phyloP scores from a whole-genome alignment of 2,329 filamentous ascomycete genomes.

The Reticulascus tulasneorum region DNA sequence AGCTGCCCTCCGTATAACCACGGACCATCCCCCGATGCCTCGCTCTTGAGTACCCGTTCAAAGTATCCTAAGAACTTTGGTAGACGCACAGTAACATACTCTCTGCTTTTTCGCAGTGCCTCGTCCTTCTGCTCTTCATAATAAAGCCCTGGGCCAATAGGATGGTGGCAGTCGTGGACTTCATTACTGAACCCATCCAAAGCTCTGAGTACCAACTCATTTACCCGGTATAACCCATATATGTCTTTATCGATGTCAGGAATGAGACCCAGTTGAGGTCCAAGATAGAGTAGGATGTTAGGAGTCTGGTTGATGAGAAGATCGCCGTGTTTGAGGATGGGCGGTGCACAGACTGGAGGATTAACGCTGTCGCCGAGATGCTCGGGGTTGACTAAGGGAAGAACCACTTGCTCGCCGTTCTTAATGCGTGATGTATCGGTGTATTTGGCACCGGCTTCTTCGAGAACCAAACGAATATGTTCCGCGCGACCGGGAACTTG shows the following conservation, averaged over 20 bases:
- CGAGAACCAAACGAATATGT: constrained; percentile 67
- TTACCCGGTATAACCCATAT: constrained; percentile 52
- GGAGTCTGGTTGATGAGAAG: constrained; percentile 65
- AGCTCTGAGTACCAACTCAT: constrained; percentile 63
- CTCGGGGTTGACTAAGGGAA: constrained; percentile 39
- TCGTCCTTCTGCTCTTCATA: constrained; percentile 76
- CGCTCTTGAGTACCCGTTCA: constrained; percentile 58
- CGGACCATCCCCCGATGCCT: constrained; percentile 52
- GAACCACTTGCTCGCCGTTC: constrained; percentile 48
- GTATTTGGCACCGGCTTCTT: constrained; percentile 63
- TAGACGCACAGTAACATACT: constrained; percentile 58
- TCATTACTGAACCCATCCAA: constrained; percentile 69
- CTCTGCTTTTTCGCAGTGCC: constrained; percentile 49
- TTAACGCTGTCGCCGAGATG: constrained; percentile 51
- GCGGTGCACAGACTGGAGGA: constrained; percentile 63
- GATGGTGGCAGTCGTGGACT: constrained; percentile 73
- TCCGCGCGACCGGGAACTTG: constrained; percentile 78
- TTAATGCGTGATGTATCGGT: constrained; percentile 49
- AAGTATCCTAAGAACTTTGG: constrained; percentile 73
- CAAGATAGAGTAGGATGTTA: constrained; percentile 70
- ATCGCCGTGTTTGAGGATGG: constrained; percentile 59
- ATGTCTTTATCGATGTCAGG: constrained; percentile 36
- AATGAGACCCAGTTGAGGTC: constrained; percentile 53
- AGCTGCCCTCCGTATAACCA: constrained; percentile 64
- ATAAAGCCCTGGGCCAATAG: constrained; percentile 53